Conservation (phyloP, 2,329 filamentous ascomycete species). For the Colletotrichum brevisporum region DNA sequence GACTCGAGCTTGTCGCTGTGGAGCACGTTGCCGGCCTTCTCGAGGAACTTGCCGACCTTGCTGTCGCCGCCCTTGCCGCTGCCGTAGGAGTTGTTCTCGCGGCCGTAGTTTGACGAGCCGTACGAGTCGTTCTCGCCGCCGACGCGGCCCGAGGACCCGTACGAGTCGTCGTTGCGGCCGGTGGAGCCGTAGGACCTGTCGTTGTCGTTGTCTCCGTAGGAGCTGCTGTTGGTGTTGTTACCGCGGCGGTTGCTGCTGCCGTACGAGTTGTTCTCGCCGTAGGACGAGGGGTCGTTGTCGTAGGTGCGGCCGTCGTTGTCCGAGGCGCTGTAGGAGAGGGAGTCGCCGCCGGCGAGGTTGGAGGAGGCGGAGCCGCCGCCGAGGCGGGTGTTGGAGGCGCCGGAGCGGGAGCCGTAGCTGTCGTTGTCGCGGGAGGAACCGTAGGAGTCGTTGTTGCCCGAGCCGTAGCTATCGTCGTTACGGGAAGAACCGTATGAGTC, state of each 20-base stretch:
- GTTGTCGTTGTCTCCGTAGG: slow-evolving; percentile 17
- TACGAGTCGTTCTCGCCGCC: slow-evolving; percentile 38
- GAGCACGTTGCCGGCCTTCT: slow-evolving; percentile 68
- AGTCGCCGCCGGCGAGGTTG: slow-evolving; percentile 40
- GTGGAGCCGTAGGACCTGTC: slow-evolving; percentile 43
- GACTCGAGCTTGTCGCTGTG: slow-evolving; percentile 61
- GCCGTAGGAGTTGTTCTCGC: slow-evolving; percentile 40
- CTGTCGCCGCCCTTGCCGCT: slow-evolving; percentile 48
- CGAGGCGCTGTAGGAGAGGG: slow-evolving; percentile 42
- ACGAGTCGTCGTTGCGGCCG: slow-evolving; percentile 43
- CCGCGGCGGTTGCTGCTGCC: slow-evolving; percentile 26
- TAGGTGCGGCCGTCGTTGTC: slow-evolving; percentile 41
- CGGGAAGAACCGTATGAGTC: slow-evolving; percentile 32
- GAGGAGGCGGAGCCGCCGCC: slow-evolving; percentile 31
- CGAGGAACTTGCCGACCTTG: slow-evolving; percentile 69
- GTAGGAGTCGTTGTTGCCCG: slow-evolving; percentile 38
- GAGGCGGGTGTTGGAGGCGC: slow-evolving; percentile 19
- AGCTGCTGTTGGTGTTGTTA: slow-evolving; percentile 40
- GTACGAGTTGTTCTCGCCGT: slow-evolving; percentile 40
- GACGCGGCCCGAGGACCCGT: slow-evolving; percentile 31
- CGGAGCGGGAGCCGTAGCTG: slow-evolving; percentile 36
- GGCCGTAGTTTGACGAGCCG: slow-evolving; percentile 40
- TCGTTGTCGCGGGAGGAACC: slow-evolving; percentile 35
- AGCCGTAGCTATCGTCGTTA: slow-evolving; percentile 43
- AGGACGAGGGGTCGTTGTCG: slow-evolving; percentile 32